phyloP scores from a whole-genome alignment of 1,284 basidiomycete genomes.

The Naganishia sp. region DNA sequence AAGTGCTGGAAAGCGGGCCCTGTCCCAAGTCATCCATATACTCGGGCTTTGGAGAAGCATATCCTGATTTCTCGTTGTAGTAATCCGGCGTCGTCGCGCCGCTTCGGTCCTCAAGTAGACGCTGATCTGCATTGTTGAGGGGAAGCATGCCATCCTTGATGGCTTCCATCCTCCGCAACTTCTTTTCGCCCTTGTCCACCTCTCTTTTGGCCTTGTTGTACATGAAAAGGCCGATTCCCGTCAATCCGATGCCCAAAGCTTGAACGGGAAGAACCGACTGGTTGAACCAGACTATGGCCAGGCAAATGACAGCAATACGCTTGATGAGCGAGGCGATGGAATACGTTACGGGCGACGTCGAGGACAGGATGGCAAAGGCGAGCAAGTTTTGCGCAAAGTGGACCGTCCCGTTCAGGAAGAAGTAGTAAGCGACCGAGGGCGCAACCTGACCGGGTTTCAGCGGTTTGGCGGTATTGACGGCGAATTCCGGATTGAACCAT shows the following conservation, averaged over 20 bases:
- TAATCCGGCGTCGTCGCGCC: constrained; percentile 27
- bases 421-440: constrained; percentile 61
- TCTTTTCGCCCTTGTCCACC: constrained; percentile 89
- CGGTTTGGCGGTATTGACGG: constrained; percentile 28
- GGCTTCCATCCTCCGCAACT: constrained; percentile 79
- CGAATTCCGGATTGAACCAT: constrained; percentile 36
- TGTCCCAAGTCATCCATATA: constrained; percentile 36
- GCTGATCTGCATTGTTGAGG: constrained; percentile 43
- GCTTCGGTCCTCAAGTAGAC: constrained; percentile 41
- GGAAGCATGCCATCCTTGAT: constrained; percentile 61
- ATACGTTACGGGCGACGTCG: constrained; percentile 97
- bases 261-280: constrained; percentile 84
- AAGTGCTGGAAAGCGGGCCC: constrained; percentile 35
- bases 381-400: constrained; percentile 97
- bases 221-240: constrained; percentile 89
- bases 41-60: constrained; percentile 44
- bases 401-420: constrained; percentile 88
- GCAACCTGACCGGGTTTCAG: constrained; percentile 29
- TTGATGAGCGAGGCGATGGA: constrained; percentile 97
- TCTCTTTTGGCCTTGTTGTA: constrained; percentile 93
- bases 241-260: constrained; percentile 80
- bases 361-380: constrained; percentile 91
- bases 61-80: constrained; percentile 33
- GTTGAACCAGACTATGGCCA: constrained; percentile 95
- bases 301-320: constrained; percentile 95